Conservation (phyloP, 495 filamentous ascomycete genomes). For the Annulohypoxylon nitens region DNA sequence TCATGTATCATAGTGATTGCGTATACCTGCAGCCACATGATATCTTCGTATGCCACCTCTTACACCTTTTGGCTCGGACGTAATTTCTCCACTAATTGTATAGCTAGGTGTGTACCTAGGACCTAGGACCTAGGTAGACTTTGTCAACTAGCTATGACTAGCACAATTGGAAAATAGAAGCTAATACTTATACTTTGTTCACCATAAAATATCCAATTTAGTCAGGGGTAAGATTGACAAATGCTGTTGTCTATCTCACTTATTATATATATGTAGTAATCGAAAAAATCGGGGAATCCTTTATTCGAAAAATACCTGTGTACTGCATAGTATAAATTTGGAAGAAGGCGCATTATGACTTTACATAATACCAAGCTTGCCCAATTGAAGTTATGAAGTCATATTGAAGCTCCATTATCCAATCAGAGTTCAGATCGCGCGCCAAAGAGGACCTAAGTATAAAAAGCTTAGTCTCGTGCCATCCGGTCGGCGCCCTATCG, state of each 20-base stretch:
- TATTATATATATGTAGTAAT: not conserved
- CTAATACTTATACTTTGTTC: not conserved
- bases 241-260: not conserved
- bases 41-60: too few relatives aligned
- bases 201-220: not conserved
- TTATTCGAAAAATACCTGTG: not conserved
- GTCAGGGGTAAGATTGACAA: not conserved
- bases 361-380: slow-evolving; percentile 18
- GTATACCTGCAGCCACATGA: not conserved
- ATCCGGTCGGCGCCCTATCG: slow-evolving; percentile 16
- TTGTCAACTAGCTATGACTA: not conserved
- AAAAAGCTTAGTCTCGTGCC: slow-evolving; percentile 22
- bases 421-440: slow-evolving; percentile 27
- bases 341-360: not conserved
- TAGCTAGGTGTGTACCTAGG: too few relatives aligned
- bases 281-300: not conserved
- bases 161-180: not conserved
- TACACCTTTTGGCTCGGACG: too few relatives aligned
- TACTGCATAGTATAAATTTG: not conserved
- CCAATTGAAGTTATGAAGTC: slow-evolving; percentile 38
- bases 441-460: slow-evolving; percentile 10
- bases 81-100: too few relatives aligned
- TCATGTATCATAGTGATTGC: not conserved
- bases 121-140: too few relatives aligned
- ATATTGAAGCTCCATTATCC: slow-evolving; percentile 22